Conservation (phyloP, 352 stramenopile genomes). For the Phytophthora pinifolia region DNA sequence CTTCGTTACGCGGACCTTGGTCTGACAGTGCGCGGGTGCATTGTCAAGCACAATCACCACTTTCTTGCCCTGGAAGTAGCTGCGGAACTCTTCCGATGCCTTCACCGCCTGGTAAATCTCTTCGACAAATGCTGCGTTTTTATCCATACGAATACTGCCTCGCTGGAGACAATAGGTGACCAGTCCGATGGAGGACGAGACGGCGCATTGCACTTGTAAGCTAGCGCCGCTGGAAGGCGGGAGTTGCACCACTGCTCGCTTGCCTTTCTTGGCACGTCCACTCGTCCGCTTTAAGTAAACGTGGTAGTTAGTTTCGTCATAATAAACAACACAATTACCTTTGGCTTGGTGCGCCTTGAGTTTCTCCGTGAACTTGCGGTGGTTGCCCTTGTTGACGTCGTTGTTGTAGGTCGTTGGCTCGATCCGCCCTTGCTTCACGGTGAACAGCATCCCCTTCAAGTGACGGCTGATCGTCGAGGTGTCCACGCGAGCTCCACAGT, state of each 20-base stretch:
- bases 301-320: slow-evolving; percentile 6
- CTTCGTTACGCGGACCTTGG: background rate
- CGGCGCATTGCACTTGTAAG: slow-evolving; percentile 1
- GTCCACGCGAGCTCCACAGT: background rate
- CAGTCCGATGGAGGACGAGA: background rate
- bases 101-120: background rate
- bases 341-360: background rate
- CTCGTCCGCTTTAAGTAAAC: background rate
- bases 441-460: background rate
- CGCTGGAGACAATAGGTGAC: background rate
- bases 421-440: background rate
- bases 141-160: slow-evolving; percentile 2
- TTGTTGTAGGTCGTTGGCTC: slow-evolving; percentile 7
- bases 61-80: background rate
- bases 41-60: slow-evolving; percentile 4
- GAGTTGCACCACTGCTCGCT: background rate
- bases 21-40: background rate
- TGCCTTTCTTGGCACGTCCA: background rate
- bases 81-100: background rate
- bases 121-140: slow-evolving; percentile 1
- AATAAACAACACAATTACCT: slow-evolving; percentile 7
- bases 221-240: background rate
- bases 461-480: background rate
- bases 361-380: background rate
- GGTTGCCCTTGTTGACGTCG: background rate